Evolutionary conservation across 768 basidiomycete genomes (phyloP), one percentile per base, ranked within the genome.

Genomic region (Calocera cornea): DNA sequence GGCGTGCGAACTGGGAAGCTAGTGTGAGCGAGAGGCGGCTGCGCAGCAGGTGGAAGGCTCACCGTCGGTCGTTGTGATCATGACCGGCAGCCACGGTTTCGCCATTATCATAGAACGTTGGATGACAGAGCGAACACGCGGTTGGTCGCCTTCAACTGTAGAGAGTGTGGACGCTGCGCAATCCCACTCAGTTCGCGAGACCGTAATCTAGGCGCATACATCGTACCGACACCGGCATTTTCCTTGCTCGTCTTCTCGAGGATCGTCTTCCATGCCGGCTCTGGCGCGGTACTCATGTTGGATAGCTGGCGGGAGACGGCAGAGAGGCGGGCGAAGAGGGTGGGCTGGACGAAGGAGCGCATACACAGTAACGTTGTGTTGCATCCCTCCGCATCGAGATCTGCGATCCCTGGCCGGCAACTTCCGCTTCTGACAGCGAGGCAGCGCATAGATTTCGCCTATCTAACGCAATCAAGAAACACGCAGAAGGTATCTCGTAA

Each of bases 31-130:
- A 24, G 3, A 54, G 65, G 64, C 68, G 65, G 65, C 33, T 22
- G 19, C 44, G 24, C 8, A 47, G 24, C 19, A 24, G 1, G 33
- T 1, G 34, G n/a, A 34, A 17, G 14, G 49, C 54, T 27, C 54
- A 33, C 54, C 74, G 77, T 92, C 90, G 60, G 90, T 90, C 14
- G 86, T 83, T 63, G 82, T 79, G 49, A 91, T 71, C 69, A 93
- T 74, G 3, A 92, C 78, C 0, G 89, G 87, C 2, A 83, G 78
- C 31, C 78, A 70, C 0, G 84, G 82, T 2, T 64, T 41, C 0
- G 50, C 65, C 27, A 34, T 27, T 41, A 90, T 70, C 74, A 89
- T 85, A 0, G 72, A 77, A 41, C 89, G 84, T 68, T 88, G 84
- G 65, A 88, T 77, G 68, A 81, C 81, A 2, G 86, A 83, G 70